These are phyloP conservation scores for Pyrus communis DNA, from an alignment of 306 rosid genomes.

Conservation along the genomic window DNA sequence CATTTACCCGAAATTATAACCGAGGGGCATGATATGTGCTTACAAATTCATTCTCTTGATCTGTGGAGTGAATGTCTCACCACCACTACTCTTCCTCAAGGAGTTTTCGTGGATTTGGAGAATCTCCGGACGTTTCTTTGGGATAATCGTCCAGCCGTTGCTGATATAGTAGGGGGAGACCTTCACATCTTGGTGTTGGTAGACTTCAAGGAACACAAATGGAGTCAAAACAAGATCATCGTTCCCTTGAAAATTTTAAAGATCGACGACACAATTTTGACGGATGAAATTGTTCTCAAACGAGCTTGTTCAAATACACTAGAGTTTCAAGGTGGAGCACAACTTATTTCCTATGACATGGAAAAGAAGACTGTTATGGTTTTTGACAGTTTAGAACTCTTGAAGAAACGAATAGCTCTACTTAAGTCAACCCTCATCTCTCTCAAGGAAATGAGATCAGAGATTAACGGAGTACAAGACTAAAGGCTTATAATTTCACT, in stretches of 20 bases:
- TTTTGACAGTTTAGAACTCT: too few relatives aligned
- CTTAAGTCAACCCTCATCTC: too few relatives aligned
- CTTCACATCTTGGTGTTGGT: neutral
- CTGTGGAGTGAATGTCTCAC: neutral
- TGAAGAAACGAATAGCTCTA: too few relatives aligned
- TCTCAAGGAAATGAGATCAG: too few relatives aligned
- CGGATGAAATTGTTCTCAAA: neutral
- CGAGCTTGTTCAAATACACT: too few relatives aligned
- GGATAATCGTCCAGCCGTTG: neutral
- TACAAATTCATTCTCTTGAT: neutral
- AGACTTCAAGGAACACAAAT: neutral
- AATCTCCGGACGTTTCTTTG: neutral
- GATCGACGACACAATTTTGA: neutral
- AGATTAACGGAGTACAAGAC: too few relatives aligned
- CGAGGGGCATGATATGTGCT: neutral
- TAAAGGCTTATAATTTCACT: too few relatives aligned
- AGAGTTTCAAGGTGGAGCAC: too few relatives aligned
- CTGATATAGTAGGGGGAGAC: neutral
- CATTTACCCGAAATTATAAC: neutral
- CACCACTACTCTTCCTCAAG: neutral
- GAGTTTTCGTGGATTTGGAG: neutral
- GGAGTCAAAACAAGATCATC: neutral
- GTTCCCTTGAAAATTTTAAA: neutral
- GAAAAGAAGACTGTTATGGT: too few relatives aligned
- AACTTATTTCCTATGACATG: too few relatives aligned